Evolutionary conservation across 257 asterid species (phyloP).

Genomic region (Solanum microdontum): DNA sequence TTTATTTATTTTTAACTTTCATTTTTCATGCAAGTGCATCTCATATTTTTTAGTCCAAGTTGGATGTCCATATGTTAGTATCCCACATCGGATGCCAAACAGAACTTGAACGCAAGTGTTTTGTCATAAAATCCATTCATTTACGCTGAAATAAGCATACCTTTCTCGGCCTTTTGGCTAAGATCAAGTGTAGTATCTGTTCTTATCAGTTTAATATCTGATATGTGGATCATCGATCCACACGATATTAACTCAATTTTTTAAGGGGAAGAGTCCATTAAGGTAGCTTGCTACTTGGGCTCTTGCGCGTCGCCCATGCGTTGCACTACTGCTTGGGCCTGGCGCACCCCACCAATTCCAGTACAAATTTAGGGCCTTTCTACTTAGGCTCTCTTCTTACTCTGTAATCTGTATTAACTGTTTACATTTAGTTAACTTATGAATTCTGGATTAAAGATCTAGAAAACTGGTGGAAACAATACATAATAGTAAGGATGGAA

Average conservation of each 20-base stretch:
- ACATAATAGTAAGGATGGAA: no score
- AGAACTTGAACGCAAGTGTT: not conserved
- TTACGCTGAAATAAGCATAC: not conserved
- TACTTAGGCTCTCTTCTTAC: no score
- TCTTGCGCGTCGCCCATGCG: not conserved
- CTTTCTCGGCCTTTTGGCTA: conserved; percentile 36
- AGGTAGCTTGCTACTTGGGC: not conserved
- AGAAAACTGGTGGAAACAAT: no score
- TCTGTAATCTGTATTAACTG: no score
- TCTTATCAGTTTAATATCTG: not conserved
- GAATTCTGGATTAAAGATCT: no score
- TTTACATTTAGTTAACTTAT: no score
- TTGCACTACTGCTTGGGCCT: not conserved
- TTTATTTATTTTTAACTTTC: not conserved
- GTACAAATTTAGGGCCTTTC: no score
- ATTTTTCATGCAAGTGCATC: not conserved
- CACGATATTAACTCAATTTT: not conserved
- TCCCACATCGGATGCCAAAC: not conserved
- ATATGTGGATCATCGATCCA: not conserved
- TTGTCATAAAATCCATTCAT: not conserved
- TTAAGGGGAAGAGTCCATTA: not conserved
- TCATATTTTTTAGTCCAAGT: not conserved
- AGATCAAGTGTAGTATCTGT: conserved; percentile 1
- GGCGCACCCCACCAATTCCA: not conserved
- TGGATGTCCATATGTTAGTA: not conserved